Base-by-base conservation (phyloP, 176 grass and related monocot genomes). In the Hsuehochloa calcarea region DNA sequence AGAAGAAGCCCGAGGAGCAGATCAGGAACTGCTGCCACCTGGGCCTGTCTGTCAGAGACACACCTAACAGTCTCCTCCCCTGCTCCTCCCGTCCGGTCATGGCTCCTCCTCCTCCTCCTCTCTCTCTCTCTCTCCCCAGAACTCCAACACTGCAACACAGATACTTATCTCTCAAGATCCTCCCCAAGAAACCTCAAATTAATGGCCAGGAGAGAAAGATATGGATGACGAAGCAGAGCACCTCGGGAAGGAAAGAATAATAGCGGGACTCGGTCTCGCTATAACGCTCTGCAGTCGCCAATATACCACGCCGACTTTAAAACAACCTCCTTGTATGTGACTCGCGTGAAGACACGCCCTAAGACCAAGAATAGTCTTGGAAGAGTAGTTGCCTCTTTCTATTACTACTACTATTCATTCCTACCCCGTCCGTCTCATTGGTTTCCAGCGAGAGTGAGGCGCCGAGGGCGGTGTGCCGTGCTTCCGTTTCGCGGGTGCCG, bases 11-110 rank as follows among this genome's bases (percentile, higher is more conserved):
- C 15, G 88, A 90, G 8, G 89, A 92, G 78, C 96, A 98, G 74
- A 98, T 89, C 11, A 98, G 46, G 84, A 98, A 98, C 83, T 95
- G 96, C 84, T 95, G 91, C 96, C 93, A 98, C 65, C 78, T 88
- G 17, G 96, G 87, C 54, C 80, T 90, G 72, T 92, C 85, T 25
- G 89, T 86, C 60, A 98, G 89, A 19, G 91, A 81, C 47, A 98
- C 86, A 40, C 93, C 93, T 68, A 95, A 93, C 80, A 98, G 88
- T 74, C 61, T 74, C 85, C 82, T 87, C 79, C 92, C 74, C 82
- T 88, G 89, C 61, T 92, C 91, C 78, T 91, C 91, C 46, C 67
- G 76, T 75, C 45, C 80, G 72, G 85, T 85, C 87, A 88, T 72
- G 56, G 50, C 64, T 34, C 41, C 41, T 43, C 41, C 41, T 15